Conservation (phyloP, 2,329 filamentous ascomycete species). For the Zopfia rhizophila region DNA sequence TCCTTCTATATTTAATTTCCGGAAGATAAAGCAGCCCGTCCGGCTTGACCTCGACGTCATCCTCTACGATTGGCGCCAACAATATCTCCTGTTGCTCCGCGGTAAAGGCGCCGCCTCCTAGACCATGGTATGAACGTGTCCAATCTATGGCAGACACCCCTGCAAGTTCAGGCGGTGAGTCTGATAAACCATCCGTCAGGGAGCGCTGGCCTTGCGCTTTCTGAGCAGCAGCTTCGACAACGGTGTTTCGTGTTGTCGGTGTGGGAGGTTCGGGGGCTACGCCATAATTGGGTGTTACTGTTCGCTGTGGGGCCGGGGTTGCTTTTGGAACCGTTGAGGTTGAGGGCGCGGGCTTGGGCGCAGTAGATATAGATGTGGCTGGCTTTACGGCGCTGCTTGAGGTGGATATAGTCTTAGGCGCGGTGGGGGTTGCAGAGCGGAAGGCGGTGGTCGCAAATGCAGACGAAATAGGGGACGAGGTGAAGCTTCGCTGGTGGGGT, state of each 20-base stretch:
- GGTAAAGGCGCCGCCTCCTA: conserved; percentile 76
- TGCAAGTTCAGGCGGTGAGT: conserved; percentile 61
- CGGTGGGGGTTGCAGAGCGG: conserved; percentile 25
- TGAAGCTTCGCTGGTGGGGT: conserved; percentile 30
- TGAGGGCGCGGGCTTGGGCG: conserved; percentile 27
- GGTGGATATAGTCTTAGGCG: conserved; percentile 14
- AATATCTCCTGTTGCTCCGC: conserved; percentile 75
- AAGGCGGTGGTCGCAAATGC: conserved; percentile 31
- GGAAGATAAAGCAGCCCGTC: conserved; percentile 96
- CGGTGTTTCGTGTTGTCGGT: conserved; percentile 42
- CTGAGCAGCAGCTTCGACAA: conserved; percentile 35
- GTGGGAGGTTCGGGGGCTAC: conserved; percentile 46
- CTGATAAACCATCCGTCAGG: conserved; percentile 60
- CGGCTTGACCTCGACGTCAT: conserved; percentile 95
- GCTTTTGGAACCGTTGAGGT: conserved; percentile 12
- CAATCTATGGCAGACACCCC: conserved; percentile 75
- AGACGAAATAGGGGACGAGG: conserved; percentile 30
- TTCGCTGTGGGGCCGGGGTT: conserved; percentile 32
- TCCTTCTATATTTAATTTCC: conserved; percentile 96
- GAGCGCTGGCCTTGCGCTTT: conserved; percentile 48
- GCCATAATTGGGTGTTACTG: conserved; percentile 35
- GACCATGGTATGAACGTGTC: conserved; percentile 83
- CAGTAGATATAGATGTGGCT: conserved; percentile 19
- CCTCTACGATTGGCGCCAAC: conserved; percentile 70
- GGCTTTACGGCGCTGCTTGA: conserved; percentile 22